Percentiles rank a stretch among this genome's conserved stretches.
Conservation (phyloP, 805 yeast species). For the Candida mattraensis region DNA sequence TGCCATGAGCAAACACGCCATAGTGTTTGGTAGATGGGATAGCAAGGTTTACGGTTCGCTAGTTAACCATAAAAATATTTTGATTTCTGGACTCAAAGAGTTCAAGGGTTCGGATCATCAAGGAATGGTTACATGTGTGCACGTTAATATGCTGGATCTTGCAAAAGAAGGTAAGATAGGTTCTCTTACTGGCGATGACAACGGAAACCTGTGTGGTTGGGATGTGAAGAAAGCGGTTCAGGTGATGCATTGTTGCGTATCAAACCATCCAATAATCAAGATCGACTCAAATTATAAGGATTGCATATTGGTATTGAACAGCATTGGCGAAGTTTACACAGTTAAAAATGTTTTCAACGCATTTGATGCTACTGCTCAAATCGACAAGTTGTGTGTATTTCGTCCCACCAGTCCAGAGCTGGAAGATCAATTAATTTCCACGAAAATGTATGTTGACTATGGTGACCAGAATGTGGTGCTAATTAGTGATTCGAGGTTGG, state of each 20-base stretch:
- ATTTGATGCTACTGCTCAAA: slow-evolving; percentile 10
- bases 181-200: slow-evolving; percentile 32
- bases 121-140: slow-evolving; percentile 26
- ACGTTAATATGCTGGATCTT: slow-evolving; percentile 19
- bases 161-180: slow-evolving; percentile 30
- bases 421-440: slow-evolving; percentile 13
- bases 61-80: slow-evolving; percentile 26
- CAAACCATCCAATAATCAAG: slow-evolving; percentile 19
- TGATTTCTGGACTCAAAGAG: slow-evolving; percentile 24
- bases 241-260: slow-evolving; percentile 13
- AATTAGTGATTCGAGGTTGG: slow-evolving; percentile 19
- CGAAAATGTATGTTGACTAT: slow-evolving; percentile 31
- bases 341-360: slow-evolving; percentile 21
- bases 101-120: slow-evolving; percentile 19
- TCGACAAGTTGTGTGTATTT: slow-evolving; percentile 7
- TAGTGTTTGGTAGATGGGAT: slow-evolving; percentile 36
- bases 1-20: slow-evolving; percentile 26
- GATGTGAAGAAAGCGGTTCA: slow-evolving; percentile 26
- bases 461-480: slow-evolving; percentile 30
- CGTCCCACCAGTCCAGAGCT: slow-evolving; percentile 6
- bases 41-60: slow-evolving; percentile 31
- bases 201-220: slow-evolving; percentile 33
- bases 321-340: slow-evolving; percentile 25
- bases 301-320: slow-evolving; percentile 23
- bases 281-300: slow-evolving; percentile 33